These are phyloP conservation scores for Chenopodium quinoa DNA, from an alignment of 148 eudicot genomes.

Conservation along the genomic window DNA sequence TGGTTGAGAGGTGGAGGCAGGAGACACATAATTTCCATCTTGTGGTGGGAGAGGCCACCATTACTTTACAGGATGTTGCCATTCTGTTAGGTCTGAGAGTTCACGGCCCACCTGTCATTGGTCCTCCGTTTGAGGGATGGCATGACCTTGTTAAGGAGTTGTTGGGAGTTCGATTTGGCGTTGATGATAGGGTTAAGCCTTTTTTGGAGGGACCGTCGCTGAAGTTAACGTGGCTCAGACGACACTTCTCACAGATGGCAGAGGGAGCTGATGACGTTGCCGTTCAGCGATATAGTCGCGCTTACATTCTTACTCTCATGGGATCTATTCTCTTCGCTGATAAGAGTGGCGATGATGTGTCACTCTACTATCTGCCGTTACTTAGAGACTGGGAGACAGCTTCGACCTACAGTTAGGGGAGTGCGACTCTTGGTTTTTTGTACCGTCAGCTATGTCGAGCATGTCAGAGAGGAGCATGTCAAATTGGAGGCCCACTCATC, in stretches of 20 bases:
- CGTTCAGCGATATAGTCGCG: not conserved
- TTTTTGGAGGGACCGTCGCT: not conserved
- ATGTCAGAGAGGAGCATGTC: too few species aligned
- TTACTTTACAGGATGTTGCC: constrained; percentile 15
- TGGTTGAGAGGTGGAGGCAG: constrained; percentile 23
- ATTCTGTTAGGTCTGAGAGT: constrained; percentile 3
- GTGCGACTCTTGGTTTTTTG: too few species aligned
- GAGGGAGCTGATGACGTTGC: not conserved
- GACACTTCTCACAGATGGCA: too few species aligned
- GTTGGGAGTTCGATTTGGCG: not conserved
- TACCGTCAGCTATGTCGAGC: too few species aligned
- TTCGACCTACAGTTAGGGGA: too few species aligned
- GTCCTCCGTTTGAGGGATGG: not conserved
- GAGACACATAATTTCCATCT: constrained; percentile 26
- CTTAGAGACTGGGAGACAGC: not conserved
- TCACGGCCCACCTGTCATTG: not conserved
- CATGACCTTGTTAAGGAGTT: not conserved
- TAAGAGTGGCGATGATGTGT: not conserved
- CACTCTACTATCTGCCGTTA: not conserved
- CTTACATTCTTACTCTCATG: not conserved
- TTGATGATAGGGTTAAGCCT: not conserved
- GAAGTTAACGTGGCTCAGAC: too few species aligned
- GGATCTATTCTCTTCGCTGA: not conserved
- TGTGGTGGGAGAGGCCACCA: constrained; percentile 8
- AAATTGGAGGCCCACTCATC: too few species aligned